A percentile compares a stretch with the other conserved stretches of the same genome.
Conservation (phyloP, 306 rosid species). For the Gastrolobium villosum region DNA sequence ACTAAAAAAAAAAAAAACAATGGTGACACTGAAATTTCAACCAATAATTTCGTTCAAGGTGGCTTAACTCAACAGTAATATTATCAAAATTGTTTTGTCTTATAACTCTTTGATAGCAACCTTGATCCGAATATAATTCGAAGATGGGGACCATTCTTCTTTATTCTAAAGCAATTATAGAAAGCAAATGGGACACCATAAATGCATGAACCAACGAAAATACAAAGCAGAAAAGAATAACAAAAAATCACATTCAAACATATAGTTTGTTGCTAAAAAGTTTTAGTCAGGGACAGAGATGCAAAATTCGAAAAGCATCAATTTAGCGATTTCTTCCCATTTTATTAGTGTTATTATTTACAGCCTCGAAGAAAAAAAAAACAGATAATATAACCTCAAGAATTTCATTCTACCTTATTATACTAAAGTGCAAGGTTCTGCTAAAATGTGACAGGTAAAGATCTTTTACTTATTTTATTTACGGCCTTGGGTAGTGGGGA, state of each 20-base stretch:
- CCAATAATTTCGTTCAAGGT: no score
- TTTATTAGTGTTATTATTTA: background rate
- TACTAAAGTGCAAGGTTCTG: constrained; percentile 16
- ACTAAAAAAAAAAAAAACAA: background rate
- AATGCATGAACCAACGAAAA: constrained; percentile 20
- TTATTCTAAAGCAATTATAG: constrained; percentile 17
- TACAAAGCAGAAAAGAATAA: background rate
- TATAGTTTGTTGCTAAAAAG: background rate
- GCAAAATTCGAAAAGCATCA: background rate
- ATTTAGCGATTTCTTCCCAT: background rate
- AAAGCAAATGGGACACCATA: background rate
- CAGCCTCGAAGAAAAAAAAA: background rate
- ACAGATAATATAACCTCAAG: background rate
- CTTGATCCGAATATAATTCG: constrained; percentile 25
- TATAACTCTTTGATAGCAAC: background rate
- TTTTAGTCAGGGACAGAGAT: background rate
- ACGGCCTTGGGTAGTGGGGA: background rate
- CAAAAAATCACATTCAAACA: background rate
- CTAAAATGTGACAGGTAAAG: constrained; percentile 22
- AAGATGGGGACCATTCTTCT: constrained; percentile 28
- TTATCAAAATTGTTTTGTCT: constrained; percentile 6
- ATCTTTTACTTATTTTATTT: background rate
- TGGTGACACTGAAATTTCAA: no score
- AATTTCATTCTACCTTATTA: constrained; percentile 19
- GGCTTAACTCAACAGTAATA: background rate